Conservation (phyloP, 306 rosid species). For the Dalbergia cochinchinensis region DNA sequence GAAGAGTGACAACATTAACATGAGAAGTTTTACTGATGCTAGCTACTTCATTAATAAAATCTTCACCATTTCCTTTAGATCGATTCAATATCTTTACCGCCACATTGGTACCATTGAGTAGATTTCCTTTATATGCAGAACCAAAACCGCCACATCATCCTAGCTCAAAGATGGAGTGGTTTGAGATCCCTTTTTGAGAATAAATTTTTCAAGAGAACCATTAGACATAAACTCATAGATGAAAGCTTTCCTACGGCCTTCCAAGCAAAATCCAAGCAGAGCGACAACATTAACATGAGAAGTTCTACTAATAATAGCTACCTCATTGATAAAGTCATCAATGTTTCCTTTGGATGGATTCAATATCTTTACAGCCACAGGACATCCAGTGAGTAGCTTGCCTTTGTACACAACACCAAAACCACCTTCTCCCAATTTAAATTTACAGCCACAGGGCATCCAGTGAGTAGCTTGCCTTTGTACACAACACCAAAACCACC, state of each 20-base stretch:
- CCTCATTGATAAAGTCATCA: constrained; percentile 52
- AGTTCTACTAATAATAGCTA: neutral
- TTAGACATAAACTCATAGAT: constrained; percentile 59
- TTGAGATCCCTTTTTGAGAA: neutral
- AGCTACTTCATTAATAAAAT: no score
- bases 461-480: constrained; percentile 41
- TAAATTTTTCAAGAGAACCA: constrained; percentile 62
- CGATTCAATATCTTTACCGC: no score
- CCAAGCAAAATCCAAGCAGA: constrained; percentile 59
- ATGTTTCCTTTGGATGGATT: constrained; percentile 51
- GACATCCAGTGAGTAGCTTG: neutral
- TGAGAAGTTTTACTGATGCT: no score
- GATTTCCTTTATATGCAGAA: no score
- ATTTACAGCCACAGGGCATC: constrained; percentile 52
- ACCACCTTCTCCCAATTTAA: constrained; percentile 68
- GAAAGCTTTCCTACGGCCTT: constrained; percentile 48
- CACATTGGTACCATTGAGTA: no score
- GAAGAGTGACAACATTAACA: no score
- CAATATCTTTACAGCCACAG: constrained; percentile 57
- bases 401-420: constrained; percentile 60
- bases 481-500: constrained; percentile 64
- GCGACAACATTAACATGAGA: constrained; percentile 50
- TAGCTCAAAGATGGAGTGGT: constrained; percentile 42
- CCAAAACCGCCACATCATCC: no score
- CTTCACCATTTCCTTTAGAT: no score